phyloP scores from a whole-genome alignment of 139 green algal species.

The Chlorella sorokiniana region DNA sequence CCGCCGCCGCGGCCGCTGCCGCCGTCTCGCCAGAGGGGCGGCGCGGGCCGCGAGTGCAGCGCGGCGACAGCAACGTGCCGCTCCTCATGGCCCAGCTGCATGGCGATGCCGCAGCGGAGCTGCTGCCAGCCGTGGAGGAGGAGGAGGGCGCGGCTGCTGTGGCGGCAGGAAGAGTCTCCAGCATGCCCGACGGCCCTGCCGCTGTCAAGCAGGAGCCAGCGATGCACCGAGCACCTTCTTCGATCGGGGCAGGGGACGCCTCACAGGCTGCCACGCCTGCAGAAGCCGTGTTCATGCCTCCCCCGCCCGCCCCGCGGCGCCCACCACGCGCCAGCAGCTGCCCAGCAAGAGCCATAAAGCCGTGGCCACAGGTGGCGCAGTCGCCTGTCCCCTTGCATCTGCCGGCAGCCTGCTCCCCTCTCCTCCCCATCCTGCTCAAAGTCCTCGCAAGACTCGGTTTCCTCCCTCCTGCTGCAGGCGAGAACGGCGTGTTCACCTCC shows the following conservation, averaged over 20 bases:
- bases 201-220: neutral
- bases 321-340: neutral
- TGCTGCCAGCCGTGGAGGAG: neutral
- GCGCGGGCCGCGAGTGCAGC: neutral
- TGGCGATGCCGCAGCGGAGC: neutral
- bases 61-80: slow-evolving; percentile 1
- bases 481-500: slow-evolving; percentile 26
- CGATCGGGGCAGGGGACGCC: neutral
- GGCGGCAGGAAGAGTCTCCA: neutral
- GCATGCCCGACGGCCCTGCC: neutral
- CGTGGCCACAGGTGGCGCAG: slow-evolving; percentile 7
- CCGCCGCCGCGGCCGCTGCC: neutral
- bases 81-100: neutral
- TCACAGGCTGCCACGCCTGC: neutral
- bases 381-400: neutral
- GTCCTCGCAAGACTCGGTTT: neutral
- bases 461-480: neutral
- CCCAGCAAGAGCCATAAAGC: slow-evolving; percentile 50
- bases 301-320: neutral
- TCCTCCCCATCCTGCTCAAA: neutral
- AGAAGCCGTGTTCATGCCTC: too few relatives aligned
- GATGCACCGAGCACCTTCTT: neutral
- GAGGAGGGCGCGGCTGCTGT: neutral
- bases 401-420: too few relatives aligned
- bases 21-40: neutral